These are phyloP conservation scores for Dioscorea alata DNA, from an alignment of 106 monocot genomes.

Conservation along the genomic window DNA sequence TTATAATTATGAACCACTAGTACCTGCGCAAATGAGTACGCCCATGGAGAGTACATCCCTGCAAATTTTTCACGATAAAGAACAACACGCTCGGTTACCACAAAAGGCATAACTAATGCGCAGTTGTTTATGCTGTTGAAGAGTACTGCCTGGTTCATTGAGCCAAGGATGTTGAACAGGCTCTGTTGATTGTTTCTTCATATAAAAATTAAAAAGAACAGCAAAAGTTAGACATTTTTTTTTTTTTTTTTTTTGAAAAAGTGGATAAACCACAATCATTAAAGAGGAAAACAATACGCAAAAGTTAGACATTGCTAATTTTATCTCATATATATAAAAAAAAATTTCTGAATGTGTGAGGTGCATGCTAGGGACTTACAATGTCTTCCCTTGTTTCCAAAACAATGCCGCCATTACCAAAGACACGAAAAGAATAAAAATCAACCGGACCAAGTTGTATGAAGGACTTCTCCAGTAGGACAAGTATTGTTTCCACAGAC, in stretches of 20 bases:
- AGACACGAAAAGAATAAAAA: conserved; percentile 20
- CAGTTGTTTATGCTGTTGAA: conserved; percentile 36
- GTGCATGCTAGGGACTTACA: conserved; percentile 26
- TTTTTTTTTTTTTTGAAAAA: too few species aligned
- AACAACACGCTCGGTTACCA: conserved; percentile 44
- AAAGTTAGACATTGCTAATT: too few species aligned
- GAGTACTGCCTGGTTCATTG: conserved; percentile 20
- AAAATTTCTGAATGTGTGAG: too few species aligned
- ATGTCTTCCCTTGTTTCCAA: conserved; percentile 44
- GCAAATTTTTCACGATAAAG: conserved; percentile 64
- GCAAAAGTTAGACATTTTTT: too few species aligned
- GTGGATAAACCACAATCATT: too few species aligned
- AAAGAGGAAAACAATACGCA: neutral
- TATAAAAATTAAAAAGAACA: neutral
- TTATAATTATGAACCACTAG: too few species aligned
- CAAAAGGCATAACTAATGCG: conserved; percentile 31
- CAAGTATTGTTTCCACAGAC: conserved; percentile 70
- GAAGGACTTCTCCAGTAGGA: conserved; percentile 84
- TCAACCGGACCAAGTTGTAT: conserved; percentile 48
- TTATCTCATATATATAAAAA: too few species aligned
- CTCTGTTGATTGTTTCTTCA: conserved; percentile 53
- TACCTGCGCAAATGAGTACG: conserved; percentile 70
- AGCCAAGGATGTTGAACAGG: conserved; percentile 60
- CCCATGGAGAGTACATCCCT: conserved; percentile 77
- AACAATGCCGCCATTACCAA: conserved; percentile 21